Percentiles rank a stretch among this genome's conserved stretches.
Conservation (phyloP, 2,329 filamentous ascomycete species). For the Colletotrichum lindemuthianum region DNA sequence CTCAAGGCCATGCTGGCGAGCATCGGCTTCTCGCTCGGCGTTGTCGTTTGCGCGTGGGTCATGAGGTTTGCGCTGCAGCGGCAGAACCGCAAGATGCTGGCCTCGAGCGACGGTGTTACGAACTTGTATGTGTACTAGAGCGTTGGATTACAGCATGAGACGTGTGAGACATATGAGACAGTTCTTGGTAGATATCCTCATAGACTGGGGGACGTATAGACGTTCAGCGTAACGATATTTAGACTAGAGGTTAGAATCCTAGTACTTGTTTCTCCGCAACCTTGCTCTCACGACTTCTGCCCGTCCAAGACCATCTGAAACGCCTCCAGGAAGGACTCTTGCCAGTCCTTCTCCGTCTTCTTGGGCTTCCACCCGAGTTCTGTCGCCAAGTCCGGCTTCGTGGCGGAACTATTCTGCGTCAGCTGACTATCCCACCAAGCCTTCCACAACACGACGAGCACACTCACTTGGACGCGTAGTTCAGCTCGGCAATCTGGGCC, state of each 20-base stretch:
- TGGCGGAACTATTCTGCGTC: slow-evolving; percentile 27
- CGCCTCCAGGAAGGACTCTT: slow-evolving; percentile 38
- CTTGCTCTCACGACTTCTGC: background rate
- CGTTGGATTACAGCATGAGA: background rate
- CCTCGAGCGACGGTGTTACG: slow-evolving; percentile 36
- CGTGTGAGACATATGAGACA: background rate
- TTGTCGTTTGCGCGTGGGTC: slow-evolving; percentile 49
- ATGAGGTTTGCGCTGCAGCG: slow-evolving; percentile 47
- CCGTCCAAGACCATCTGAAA: slow-evolving; percentile 25
- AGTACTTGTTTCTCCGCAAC: background rate
- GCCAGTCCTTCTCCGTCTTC: slow-evolving; percentile 42
- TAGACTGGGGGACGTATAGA: background rate
- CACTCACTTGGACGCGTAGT: slow-evolving; percentile 22
- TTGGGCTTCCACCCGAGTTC: slow-evolving; percentile 46
- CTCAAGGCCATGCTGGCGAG: slow-evolving; percentile 39
- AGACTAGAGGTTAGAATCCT: background rate
- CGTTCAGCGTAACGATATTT: background rate
- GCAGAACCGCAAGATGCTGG: slow-evolving; percentile 46
- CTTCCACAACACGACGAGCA: fast-evolving
- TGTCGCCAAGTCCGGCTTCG: slow-evolving; percentile 39
- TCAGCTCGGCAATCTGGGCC: slow-evolving; percentile 22
- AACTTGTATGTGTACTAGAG: slow-evolving; percentile 45
- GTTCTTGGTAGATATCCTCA: background rate
- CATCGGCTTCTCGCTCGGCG: slow-evolving; percentile 43
- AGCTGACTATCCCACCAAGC: background rate